Evolutionary conservation across 1,284 basidiomycete species (phyloP).

Genomic region (Termitomyces sp.): DNA sequence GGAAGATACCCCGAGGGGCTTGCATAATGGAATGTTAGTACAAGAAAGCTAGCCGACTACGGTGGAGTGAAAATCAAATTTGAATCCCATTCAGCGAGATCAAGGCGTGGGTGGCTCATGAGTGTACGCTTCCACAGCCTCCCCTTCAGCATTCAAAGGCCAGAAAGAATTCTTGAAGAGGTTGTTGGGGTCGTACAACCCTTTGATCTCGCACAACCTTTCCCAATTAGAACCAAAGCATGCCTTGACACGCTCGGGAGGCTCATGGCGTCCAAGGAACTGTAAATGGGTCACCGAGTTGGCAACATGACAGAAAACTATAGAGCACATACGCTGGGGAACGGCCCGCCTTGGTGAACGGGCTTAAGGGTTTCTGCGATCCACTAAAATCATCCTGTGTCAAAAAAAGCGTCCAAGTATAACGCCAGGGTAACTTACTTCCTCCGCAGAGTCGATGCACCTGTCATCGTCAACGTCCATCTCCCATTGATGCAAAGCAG

Average conservation of each 20-base stretch:
- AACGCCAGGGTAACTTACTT: slow-evolving; percentile 38
- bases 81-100: not conserved
- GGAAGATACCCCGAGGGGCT: too few species aligned
- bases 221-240: slow-evolving; percentile 74
- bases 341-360: slow-evolving; percentile 70
- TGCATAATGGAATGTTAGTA: not conserved
- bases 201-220: slow-evolving; percentile 65
- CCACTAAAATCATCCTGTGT: slow-evolving; percentile 48
- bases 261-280: slow-evolving; percentile 76
- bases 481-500: slow-evolving; percentile 90
- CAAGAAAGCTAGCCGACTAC: not conserved
- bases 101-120: slow-evolving; percentile 54
- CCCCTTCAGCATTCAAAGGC: slow-evolving; percentile 58
- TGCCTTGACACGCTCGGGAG: slow-evolving; percentile 52
- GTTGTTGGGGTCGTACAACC: slow-evolving; percentile 67
- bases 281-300: slow-evolving; percentile 24
- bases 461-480: slow-evolving; percentile 73
- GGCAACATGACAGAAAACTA: slow-evolving; percentile 10
- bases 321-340: slow-evolving; percentile 65
- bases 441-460: slow-evolving; percentile 77
- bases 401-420: not conserved
- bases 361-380: slow-evolving; percentile 65
- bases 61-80: not conserved
- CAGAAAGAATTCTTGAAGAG: slow-evolving; percentile 74
- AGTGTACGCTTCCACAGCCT: slow-evolving; percentile 39